Evolutionary conservation across 345 rosid genomes (phyloP), one percentile per base, ranked within the genome.

Genomic region (Moringa oleifera): DNA sequence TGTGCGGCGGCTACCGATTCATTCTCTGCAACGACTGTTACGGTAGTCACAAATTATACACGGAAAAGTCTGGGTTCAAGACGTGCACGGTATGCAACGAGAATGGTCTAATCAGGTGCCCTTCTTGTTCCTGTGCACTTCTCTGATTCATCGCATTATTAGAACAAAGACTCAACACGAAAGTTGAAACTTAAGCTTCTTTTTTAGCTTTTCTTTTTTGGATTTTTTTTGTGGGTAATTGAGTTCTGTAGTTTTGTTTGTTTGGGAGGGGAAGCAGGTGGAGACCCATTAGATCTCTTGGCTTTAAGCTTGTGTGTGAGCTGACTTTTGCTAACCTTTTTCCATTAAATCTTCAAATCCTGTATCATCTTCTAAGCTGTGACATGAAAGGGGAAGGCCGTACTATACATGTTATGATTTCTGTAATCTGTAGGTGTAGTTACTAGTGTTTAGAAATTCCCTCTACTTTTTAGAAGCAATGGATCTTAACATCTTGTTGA

Each of bases 51-150:
- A 94, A 90, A 81, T 23, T 94, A 58, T 85, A 84, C 66, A 63
- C 60, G 33, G 90, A 81, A 64, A 88, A 90, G 69, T 25, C 68
- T 25, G 86, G 95, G 37, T 90, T 94, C 71, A 77, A 74, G 72
- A 66, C 77, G 13, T 94, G 99, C 57, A 63, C 73, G 24, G 61
- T 45, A 24, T 94, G 99, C 71, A 94, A 94, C 51, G 96, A 85
- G 84, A 86, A 94, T 70, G 99, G 99, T 53, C 79, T 94, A 49
- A 65, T 83, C 73, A 83, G 95, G 88, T 94, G 99, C 86, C 78
- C 82, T 11, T 80, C 90, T 68, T 90, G 98, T 71, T 79, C 83
- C 25, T 84, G 60, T 64, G 73, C 80, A 2, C 71, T 79, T 16
- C 59, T 69, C 52, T 72, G 47, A 41, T 15, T 11, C 47, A 8